phyloP scores from a whole-genome alignment of 2,329 filamentous ascomycete genomes.

The Fusarium sp. region DNA sequence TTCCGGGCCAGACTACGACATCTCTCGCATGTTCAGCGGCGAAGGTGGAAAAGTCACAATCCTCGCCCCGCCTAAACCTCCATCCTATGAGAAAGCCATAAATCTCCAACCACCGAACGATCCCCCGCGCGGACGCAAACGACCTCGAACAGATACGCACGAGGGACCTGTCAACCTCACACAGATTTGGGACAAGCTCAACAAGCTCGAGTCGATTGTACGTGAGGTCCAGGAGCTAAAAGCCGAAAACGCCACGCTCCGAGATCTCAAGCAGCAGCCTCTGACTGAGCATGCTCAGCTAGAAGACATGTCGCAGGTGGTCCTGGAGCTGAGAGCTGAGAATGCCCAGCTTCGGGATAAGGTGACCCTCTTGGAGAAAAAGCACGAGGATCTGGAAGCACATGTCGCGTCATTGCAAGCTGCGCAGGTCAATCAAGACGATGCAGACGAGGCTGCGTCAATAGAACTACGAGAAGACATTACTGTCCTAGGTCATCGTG shows the following conservation, averaged over 20 bases:
- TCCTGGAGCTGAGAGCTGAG: conserved; percentile 1
- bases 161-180: neutral
- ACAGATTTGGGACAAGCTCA: conserved; percentile 21
- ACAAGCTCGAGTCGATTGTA: conserved; percentile 13
- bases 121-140: conserved; percentile 5
- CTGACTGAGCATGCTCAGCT: neutral
- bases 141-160: conserved; percentile 16
- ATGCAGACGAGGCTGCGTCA: conserved; percentile 7
- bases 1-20: neutral
- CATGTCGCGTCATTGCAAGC: neutral
- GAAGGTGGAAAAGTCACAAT: conserved; percentile 9
- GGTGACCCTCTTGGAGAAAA: conserved; percentile 7
- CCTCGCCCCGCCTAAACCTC: neutral
- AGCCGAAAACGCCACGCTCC: conserved; percentile 12
- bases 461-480: conserved; percentile 28
- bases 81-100: conserved; percentile 13
- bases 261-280: neutral
- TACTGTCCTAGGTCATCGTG: conserved; percentile 7
- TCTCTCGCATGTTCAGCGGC: conserved; percentile 15
- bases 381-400: conserved; percentile 2
- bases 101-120: neutral
- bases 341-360: conserved; percentile 8
- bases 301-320: neutral
- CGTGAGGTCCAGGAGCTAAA: conserved; percentile 9
- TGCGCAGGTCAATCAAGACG: conserved; percentile 3